Conservation (phyloP, 2,329 filamentous ascomycete genomes). For the Diaporthe sp. region DNA sequence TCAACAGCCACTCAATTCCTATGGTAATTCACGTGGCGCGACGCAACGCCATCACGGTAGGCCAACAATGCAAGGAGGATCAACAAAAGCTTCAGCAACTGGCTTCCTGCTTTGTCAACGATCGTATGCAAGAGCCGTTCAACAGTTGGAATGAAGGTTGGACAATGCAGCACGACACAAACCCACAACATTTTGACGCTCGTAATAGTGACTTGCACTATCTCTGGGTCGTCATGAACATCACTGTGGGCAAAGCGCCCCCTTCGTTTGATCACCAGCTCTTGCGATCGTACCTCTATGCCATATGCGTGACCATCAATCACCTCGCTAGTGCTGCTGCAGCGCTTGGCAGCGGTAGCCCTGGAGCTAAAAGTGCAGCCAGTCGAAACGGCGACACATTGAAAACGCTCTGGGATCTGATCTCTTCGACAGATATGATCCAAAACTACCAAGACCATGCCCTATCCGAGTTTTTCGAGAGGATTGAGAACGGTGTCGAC, state of each 20-base stretch:
- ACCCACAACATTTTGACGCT: too few species aligned
- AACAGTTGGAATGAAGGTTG: neutral
- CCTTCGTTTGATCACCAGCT: neutral
- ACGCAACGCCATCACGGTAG: neutral
- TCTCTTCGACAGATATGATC: neutral
- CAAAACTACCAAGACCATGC: neutral
- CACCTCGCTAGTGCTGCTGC: neutral
- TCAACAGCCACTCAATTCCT: too few species aligned
- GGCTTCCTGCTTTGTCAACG: neutral
- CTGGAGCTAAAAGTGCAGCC: too few species aligned
- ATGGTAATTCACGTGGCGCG: neutral
- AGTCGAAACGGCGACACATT: neutral
- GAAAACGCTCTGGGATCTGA: neutral
- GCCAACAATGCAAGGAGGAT: neutral
- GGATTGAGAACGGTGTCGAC: neutral
- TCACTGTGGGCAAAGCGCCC: too few species aligned
- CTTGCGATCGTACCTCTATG: neutral
- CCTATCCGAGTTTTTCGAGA: neutral
- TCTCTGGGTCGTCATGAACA: too few species aligned
- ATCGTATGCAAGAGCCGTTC: neutral
- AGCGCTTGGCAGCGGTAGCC: too few species aligned
- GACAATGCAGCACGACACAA: too few species aligned
- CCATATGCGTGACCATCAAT: neutral
- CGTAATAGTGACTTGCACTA: too few species aligned
- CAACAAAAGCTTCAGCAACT: neutral